These are phyloP conservation scores for Hevea brasiliensis DNA, from an alignment of 345 rosid species.

Conservation along the genomic window DNA sequence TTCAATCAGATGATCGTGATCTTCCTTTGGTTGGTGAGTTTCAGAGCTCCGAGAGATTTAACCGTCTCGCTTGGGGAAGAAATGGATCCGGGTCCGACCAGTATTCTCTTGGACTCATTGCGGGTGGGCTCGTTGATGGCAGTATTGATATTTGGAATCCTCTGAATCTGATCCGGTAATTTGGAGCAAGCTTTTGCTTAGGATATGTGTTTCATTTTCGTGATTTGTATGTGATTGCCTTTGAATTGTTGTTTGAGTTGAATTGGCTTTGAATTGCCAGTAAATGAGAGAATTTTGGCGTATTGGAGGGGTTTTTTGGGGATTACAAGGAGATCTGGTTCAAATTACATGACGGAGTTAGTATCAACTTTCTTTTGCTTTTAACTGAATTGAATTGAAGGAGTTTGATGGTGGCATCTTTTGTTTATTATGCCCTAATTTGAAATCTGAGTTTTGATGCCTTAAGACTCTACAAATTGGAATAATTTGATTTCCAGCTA, in stretches of 20 bases:
- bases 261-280: not conserved
- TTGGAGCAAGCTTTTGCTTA: not conserved
- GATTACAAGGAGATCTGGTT: conserved; percentile 8
- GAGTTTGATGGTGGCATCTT: not conserved
- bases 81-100: conserved; percentile 85
- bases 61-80: conserved; percentile 87
- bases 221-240: conserved; percentile 5
- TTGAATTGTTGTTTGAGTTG: conserved; percentile 2
- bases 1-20: conserved; percentile 87
- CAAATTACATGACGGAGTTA: not conserved
- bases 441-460: not conserved
- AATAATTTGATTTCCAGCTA: not conserved
- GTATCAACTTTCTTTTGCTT: not conserved
- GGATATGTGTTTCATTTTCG: not conserved
- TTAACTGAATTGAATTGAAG: not conserved
- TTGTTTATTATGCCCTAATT: not conserved
- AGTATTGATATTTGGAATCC: conserved; percentile 92
- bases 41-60: conserved; percentile 92
- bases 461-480: not conserved
- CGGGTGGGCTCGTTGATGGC: conserved; percentile 97
- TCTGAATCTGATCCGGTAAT: conserved; percentile 66
- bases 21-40: conserved; percentile 71
- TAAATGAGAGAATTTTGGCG: not conserved
- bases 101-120: conserved; percentile 77
- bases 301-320: not conserved